phyloP scores from a whole-genome alignment of 306 rosid genomes.

The Sesbania bispinosa region DNA sequence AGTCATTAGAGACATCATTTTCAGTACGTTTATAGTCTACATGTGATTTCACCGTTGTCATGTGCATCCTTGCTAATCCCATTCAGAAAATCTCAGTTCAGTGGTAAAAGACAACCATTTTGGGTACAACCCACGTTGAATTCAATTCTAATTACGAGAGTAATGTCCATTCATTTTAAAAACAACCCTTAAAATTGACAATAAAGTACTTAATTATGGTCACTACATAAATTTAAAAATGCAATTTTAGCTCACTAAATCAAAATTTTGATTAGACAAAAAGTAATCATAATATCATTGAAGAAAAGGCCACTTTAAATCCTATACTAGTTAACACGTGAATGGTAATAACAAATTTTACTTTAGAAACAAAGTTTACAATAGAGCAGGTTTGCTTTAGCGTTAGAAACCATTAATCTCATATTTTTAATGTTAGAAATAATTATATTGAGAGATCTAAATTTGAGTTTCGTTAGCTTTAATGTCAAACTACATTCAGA shows the following conservation, averaged over 20 bases:
- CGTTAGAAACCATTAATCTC: too few species aligned
- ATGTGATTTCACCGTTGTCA: slow-evolving; percentile 28
- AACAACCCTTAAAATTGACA: neutral
- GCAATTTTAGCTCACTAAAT: neutral
- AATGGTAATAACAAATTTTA: neutral
- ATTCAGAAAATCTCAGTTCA: slow-evolving; percentile 14
- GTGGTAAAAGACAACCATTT: neutral
- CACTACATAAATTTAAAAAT: neutral
- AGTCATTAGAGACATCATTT: neutral
- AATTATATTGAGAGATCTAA: too few species aligned
- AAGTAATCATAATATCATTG: neutral
- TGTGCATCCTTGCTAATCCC: slow-evolving; percentile 12
- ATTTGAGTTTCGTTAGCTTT: too few species aligned
- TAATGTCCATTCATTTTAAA: neutral
- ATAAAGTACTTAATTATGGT: neutral
- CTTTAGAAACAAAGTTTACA: slow-evolving; percentile 10
- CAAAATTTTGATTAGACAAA: neutral
- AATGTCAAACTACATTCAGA: too few species aligned
- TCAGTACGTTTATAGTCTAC: neutral
- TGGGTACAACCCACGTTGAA: neutral
- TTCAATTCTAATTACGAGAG: neutral
- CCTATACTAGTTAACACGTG: neutral
- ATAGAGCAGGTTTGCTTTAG: neutral
- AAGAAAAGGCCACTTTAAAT: neutral
- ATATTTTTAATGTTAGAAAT: too few species aligned